A percentile compares a stretch with the other conserved stretches of the same genome.
Conservation (phyloP, 179 eudicot genomes). For the Silene noctiflora region DNA sequence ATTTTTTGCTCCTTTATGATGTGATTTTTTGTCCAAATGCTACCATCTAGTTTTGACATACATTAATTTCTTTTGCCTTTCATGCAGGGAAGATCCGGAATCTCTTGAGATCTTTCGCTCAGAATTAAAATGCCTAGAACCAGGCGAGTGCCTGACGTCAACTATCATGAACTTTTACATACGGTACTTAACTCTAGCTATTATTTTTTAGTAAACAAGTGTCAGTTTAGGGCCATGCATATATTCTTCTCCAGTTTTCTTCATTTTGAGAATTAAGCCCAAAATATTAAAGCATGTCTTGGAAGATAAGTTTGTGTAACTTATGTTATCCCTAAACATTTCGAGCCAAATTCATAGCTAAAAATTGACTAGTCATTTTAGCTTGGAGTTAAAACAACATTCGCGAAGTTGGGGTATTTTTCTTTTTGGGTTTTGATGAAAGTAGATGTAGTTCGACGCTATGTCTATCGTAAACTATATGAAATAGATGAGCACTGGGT, state of each 20-base stretch:
- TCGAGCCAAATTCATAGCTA: neutral
- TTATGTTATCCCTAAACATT: neutral
- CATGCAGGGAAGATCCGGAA: slow-evolving; percentile 69
- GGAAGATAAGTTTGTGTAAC: neutral
- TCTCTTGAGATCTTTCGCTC: slow-evolving; percentile 62
- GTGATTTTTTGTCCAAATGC: neutral
- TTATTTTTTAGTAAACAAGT: neutral
- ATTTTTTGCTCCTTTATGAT: slow-evolving; percentile 16
- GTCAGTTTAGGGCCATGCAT: neutral
- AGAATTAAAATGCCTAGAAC: slow-evolving; percentile 76
- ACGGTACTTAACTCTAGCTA: slow-evolving; percentile 42
- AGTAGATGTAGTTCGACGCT: neutral
- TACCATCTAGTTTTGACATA: slow-evolving; percentile 2
- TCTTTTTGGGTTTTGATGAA: neutral
- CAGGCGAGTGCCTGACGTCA: slow-evolving; percentile 78
- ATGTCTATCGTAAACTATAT: neutral
- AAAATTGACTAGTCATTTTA: neutral
- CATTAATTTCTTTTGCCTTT: slow-evolving; percentile 13
- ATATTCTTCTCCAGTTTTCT: neutral
- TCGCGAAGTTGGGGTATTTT: neutral
- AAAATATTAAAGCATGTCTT: neutral
- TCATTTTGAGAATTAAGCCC: neutral
- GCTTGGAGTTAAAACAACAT: neutral
- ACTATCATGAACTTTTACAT: slow-evolving; percentile 89
- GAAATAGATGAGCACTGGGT: neutral